Percentiles rank a stretch among this genome's conserved stretches.
phyloP scores from a whole-genome alignment of 371 early-diverging fungal genomes.

The Mucor piriformis region DNA sequence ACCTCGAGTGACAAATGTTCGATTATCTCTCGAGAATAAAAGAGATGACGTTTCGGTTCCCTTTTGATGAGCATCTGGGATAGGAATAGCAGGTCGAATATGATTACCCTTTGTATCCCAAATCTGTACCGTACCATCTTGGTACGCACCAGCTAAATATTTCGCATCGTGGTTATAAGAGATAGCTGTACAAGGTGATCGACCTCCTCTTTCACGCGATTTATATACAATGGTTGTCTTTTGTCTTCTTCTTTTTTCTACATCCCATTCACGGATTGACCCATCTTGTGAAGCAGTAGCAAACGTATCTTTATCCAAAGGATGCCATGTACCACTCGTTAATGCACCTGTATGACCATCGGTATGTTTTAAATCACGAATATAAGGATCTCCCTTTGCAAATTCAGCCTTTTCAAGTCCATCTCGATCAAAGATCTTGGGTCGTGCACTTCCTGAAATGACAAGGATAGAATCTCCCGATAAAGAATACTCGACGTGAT shows the following conservation, averaged over 20 bases:
- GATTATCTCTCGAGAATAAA: conserved; percentile 68
- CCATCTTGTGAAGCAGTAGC: conserved; percentile 85
- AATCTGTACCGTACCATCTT: conserved; percentile 68
- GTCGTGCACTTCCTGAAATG: conserved; percentile 74
- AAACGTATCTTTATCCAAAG: conserved; percentile 65
- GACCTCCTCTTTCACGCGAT: conserved; percentile 74
- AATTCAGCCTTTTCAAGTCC: conserved; percentile 75
- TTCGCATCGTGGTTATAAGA: conserved; percentile 73
- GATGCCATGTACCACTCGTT: conserved; percentile 85
- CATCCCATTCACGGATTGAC: conserved; percentile 91
- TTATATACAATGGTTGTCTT: conserved; percentile 79
- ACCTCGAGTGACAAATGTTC: conserved; percentile 73
- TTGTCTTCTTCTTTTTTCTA: conserved; percentile 71
- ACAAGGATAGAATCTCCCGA: conserved; percentile 82
- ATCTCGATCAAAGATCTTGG: conserved; percentile 81
- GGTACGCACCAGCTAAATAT: conserved; percentile 66
- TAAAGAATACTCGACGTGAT: conserved; percentile 78
- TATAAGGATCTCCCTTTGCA: conserved; percentile 92
- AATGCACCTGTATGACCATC: conserved; percentile 88
- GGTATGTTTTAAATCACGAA: conserved; percentile 86
- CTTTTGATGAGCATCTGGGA: conserved; percentile 72
- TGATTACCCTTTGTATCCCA: conserved; percentile 63
- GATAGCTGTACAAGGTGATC: conserved; percentile 67
- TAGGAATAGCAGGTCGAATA: conserved; percentile 50
- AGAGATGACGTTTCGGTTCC: conserved; percentile 73